Percentiles rank a stretch among this genome's conserved stretches.
These are phyloP conservation scores for Kuraishia hungarica DNA, from an alignment of 805 yeast genomes.

Conservation along the genomic window DNA sequence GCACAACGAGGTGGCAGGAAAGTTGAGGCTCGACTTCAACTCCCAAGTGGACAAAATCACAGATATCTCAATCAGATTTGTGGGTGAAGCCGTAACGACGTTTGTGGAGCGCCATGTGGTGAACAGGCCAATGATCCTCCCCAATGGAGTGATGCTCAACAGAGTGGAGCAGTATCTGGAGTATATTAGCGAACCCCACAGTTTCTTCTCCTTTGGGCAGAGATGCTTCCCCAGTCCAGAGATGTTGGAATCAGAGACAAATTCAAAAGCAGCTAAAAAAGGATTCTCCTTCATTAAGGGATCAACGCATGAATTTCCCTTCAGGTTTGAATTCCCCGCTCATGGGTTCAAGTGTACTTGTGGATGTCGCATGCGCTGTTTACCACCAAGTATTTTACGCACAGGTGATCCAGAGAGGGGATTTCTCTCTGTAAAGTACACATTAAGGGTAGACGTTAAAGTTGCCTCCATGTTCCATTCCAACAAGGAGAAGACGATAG, in stretches of 20 bases:
- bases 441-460: not conserved
- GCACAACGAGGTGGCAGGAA: not conserved
- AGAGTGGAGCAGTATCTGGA: not conserved
- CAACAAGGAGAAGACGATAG: not conserved
- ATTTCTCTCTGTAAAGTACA: not conserved
- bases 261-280: not conserved
- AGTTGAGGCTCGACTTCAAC: not conserved
- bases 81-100: not conserved
- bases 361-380: not conserved
- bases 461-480: not conserved
- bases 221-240: not conserved
- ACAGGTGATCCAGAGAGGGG: not conserved
- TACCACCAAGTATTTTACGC: not conserved
- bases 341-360: not conserved
- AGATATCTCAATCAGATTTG: not conserved
- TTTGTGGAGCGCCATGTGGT: not conserved
- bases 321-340: not conserved
- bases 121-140: not conserved
- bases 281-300: not conserved
- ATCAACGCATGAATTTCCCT: not conserved
- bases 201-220: not conserved
- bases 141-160: not conserved
- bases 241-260: not conserved
- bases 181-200: not conserved
- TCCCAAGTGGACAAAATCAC: not conserved